Conservation (phyloP, 1,284 basidiomycete genomes). For the Phylloporus sp. region DNA sequence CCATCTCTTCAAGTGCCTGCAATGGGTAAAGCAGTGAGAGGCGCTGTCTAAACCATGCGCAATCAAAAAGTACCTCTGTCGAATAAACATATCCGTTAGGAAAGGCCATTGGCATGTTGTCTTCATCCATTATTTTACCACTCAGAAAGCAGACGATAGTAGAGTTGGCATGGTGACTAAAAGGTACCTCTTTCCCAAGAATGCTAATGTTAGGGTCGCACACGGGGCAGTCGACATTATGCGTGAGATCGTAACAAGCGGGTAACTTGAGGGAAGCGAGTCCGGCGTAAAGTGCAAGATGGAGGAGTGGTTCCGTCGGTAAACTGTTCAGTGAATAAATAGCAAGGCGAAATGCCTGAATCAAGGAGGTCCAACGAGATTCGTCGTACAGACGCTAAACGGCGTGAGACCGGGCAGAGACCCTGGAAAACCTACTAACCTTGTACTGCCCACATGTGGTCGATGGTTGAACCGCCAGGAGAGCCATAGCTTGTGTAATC, state of each 20-base stretch:
- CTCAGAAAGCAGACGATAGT: slow-evolving; percentile 92
- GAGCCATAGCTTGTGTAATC: slow-evolving; percentile 76
- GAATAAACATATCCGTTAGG: slow-evolving; percentile 95
- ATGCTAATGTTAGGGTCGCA: slow-evolving; percentile 81
- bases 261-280: slow-evolving; percentile 87
- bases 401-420: slow-evolving; percentile 18
- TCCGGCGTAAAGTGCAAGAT: slow-evolving; percentile 88
- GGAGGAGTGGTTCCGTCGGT: slow-evolving; percentile 84
- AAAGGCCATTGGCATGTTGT: slow-evolving; percentile 92
- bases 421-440: slow-evolving; percentile 41
- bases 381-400: slow-evolving; percentile 80
- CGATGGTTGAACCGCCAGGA: slow-evolving; percentile 74
- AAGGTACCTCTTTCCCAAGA: slow-evolving; percentile 87
- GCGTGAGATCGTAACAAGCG: slow-evolving; percentile 65
- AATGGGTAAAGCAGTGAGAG: slow-evolving; percentile 15
- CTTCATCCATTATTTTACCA: slow-evolving; percentile 93
- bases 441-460: slow-evolving; percentile 76
- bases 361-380: slow-evolving; percentile 75
- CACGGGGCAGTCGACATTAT: slow-evolving; percentile 90
- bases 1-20: slow-evolving; percentile 86
- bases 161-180: slow-evolving; percentile 93
- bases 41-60: not conserved
- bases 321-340: slow-evolving; percentile 87
- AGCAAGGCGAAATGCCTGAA: slow-evolving; percentile 79
- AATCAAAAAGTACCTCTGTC: slow-evolving; percentile 63